Evolutionary conservation across 2,329 filamentous ascomycete genomes (phyloP).

Genomic region (Rhynchosporium agropyri): DNA sequence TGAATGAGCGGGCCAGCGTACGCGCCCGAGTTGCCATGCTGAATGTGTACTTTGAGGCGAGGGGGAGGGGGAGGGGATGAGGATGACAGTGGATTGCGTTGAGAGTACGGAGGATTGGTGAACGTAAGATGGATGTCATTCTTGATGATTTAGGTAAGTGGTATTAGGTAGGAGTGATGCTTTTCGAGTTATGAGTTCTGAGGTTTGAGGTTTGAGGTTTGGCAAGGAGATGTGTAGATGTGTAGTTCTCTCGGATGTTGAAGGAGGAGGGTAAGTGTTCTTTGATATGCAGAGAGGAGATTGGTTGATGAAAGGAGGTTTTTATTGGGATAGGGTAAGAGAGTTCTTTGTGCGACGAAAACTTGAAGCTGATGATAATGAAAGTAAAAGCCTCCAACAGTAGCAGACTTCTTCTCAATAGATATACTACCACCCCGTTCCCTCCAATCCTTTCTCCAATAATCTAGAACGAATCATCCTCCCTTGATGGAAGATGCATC

Average conservation of each 20-base stretch:
- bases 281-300: background rate
- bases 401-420: constrained; percentile 1
- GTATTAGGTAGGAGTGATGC: no score
- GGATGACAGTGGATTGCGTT: no score
- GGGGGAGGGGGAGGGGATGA: background rate
- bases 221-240: constrained; percentile 5
- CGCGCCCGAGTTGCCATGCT: constrained; percentile 27
- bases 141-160: no score
- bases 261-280: background rate
- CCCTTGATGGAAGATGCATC: background rate
- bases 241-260: background rate
- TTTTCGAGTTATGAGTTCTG: background rate
- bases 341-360: background rate
- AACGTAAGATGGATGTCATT: no score
- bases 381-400: background rate
- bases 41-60: constrained; percentile 26
- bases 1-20: constrained; percentile 23
- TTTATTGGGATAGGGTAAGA: constrained; percentile 5
- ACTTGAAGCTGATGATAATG: constrained; percentile 2
- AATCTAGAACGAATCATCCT: constrained; percentile 2
- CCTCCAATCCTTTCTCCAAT: background rate
- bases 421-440: background rate
- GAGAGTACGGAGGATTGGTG: constrained; percentile 20
- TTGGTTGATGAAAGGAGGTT: constrained; percentile 2
- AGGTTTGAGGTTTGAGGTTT: constrained; percentile 5